These are phyloP conservation scores for Halophytophthora batemanensis DNA, from an alignment of 352 stramenopile species.

Conservation along the genomic window DNA sequence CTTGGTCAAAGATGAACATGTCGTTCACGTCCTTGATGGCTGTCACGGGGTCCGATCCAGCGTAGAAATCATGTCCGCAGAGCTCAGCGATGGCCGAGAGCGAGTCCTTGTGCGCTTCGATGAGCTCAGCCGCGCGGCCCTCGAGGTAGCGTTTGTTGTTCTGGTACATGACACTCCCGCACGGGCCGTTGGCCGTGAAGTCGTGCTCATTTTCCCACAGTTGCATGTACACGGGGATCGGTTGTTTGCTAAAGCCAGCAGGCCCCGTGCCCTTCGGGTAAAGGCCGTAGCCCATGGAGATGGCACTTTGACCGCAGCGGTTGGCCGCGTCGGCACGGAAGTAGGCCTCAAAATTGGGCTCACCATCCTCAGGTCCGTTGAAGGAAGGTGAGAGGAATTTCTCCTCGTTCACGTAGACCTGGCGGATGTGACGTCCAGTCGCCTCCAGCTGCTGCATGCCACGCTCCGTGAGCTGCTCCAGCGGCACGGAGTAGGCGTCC, in stretches of 20 bases:
- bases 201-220: conserved; percentile 77
- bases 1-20: conserved; percentile 71
- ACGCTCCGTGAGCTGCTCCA: conserved; percentile 69
- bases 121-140: conserved; percentile 33
- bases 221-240: conserved; percentile 78
- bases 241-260: conserved; percentile 52
- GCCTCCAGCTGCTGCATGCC: conserved; percentile 72
- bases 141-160: conserved; percentile 48
- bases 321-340: conserved; percentile 70
- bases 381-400: conserved; percentile 64
- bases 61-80: conserved; percentile 54
- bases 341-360: conserved; percentile 67
- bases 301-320: conserved; percentile 66
- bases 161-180: conserved; percentile 52
- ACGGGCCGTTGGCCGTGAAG: conserved; percentile 69
- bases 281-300: conserved; percentile 64
- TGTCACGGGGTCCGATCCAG: conserved; percentile 35
- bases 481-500: conserved; percentile 54
- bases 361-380: conserved; percentile 40
- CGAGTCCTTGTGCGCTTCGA: conserved; percentile 37
- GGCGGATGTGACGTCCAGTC: conserved; percentile 58
- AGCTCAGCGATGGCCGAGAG: conserved; percentile 34
- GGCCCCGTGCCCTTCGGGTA: conserved; percentile 68
- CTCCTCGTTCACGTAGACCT: conserved; percentile 67
- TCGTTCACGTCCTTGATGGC: conserved; percentile 75